Evolutionary conservation across 306 rosid genomes (phyloP), one percentile per base, ranked within the genome.

Genomic region (Canavalia gladiata): DNA sequence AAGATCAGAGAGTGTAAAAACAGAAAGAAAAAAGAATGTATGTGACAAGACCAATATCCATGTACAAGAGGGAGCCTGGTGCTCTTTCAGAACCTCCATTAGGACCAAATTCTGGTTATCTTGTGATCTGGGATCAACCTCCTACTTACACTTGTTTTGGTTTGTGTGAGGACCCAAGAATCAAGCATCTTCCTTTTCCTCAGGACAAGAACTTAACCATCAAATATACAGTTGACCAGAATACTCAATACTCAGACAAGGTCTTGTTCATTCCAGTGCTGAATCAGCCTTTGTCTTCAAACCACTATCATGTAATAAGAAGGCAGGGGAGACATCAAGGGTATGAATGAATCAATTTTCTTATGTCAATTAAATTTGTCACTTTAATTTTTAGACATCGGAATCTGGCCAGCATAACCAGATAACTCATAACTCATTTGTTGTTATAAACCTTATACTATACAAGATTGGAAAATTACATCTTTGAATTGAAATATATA

Each of bases 181-280:
- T 87, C 59, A 84, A 2, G 11, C 30, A 70, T 3, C 67, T 84
- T 8, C 90, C 88, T 39, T 75, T 87, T 4, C 90, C 90, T 49
- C 85, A 84, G 67, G 63, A 84, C 83, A 84, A 76, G 76, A 50
- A 75, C 31, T 77, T 87, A 8, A 79, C 68, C 7, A 41, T 77
- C n/a, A 12, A 11, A 1, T 68, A 56, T 35, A 0, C 50, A 70
- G 29, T 83, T 0, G 31, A 81, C 52, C 77, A 80, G 4, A 30
- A 0, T 9, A 5, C 8, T 34, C 0, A 28, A 5, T 43, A 43
- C 7, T 0, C 0, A 1, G 68, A 83, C 0, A 73, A 76, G 67
- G 89, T 92, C 56, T 80, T 86, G 83, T 83, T 89, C 72, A 85
- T 92, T 71, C 95, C 97, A 9, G 93, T 85, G 11, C 74, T 89